Percentiles rank a stretch among this genome's conserved stretches.
Evolutionary conservation across 306 rosid species (phyloP).

Genomic region (Begonia masoniana): DNA sequence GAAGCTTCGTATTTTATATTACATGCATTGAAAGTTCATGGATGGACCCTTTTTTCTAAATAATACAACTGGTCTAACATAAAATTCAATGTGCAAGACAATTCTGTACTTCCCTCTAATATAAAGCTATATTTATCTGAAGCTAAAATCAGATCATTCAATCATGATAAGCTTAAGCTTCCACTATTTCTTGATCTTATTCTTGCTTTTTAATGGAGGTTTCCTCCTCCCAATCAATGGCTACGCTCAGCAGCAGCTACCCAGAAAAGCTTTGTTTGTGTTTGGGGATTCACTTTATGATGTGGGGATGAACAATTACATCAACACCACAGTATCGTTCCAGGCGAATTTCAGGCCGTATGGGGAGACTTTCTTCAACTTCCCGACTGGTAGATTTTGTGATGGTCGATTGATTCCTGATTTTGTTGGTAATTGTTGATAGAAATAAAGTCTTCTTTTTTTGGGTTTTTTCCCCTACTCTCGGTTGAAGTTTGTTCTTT

Average conservation of each 20-base stretch:
- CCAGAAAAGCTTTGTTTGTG: not conserved
- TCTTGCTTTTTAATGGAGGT: not conserved
- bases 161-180: no score
- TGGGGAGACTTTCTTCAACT: constrained; percentile 37
- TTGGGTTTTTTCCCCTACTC: no score
- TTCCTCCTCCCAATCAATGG: not conserved
- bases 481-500: not conserved
- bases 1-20: no score
- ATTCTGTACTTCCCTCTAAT: no score
- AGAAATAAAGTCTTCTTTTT: no score
- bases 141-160: no score
- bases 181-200: not conserved
- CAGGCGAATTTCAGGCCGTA: constrained; percentile 30
- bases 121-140: no score
- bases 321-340: constrained; percentile 6
- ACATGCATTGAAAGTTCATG: no score
- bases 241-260: not conserved
- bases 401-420: constrained; percentile 31
- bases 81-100: no score
- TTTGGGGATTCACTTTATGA: not conserved
- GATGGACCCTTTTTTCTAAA: no score
- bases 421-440: constrained; percentile 16
- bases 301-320: not conserved
- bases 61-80: no score
- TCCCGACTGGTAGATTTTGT: constrained; percentile 32